Evolutionary conservation across 1,284 basidiomycete species (phyloP).

Genomic region (Filobasidium uniguttulatum): DNA sequence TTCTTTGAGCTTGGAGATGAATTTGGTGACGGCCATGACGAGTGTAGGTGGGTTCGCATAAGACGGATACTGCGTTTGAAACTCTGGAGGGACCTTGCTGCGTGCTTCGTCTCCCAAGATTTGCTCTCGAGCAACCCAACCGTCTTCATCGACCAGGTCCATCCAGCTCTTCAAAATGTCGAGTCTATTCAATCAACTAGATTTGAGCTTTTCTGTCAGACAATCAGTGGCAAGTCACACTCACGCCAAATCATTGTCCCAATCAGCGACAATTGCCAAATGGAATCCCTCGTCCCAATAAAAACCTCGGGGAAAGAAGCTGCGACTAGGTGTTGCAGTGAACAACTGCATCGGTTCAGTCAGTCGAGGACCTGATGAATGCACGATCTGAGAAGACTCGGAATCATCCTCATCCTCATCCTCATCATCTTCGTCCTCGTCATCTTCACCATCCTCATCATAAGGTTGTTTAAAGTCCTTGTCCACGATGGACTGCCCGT

Average conservation of each 20-base stretch:
- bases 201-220: not conserved
- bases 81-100: constrained; percentile 75
- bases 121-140: constrained; percentile 90
- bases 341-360: constrained; percentile 58
- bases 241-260: constrained; percentile 79
- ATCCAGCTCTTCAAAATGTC: constrained; percentile 85
- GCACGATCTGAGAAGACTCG: constrained; percentile 18
- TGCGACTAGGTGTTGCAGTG: constrained; percentile 83
- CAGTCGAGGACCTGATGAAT: constrained; percentile 19
- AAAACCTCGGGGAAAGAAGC: constrained; percentile 91
- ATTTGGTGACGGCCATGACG: constrained; percentile 75
- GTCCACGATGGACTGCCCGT: constrained; percentile 79
- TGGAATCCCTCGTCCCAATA: constrained; percentile 99
- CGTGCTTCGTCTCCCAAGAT: constrained; percentile 90
- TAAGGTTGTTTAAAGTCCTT: constrained; percentile 70
- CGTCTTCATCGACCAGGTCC: constrained; percentile 73
- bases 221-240: constrained; percentile 8
- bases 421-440: constrained; percentile 30
- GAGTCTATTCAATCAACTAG: constrained; percentile 42
- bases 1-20: constrained; percentile 54
- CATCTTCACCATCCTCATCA: constrained; percentile 60
- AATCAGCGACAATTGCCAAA: constrained; percentile 71
- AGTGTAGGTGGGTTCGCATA: constrained; percentile 90
- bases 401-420: constrained; percentile 32
- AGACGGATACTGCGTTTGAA: constrained; percentile 80